Evolutionary conservation across 306 rosid genomes (phyloP).

Genomic region (Cicer bijugum): DNA sequence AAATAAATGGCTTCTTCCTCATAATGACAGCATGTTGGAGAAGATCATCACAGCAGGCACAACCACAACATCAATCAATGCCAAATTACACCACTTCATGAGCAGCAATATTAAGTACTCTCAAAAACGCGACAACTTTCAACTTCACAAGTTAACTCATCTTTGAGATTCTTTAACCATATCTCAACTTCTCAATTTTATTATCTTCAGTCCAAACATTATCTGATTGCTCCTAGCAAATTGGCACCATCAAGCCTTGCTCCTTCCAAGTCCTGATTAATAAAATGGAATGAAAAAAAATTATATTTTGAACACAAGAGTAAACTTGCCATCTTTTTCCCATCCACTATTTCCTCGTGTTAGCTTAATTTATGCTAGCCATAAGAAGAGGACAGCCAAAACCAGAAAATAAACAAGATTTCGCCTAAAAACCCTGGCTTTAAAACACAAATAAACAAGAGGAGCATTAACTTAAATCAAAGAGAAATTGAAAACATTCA

Average conservation of each 20-base stretch:
- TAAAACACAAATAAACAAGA: not conserved
- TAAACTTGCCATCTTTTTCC: not conserved
- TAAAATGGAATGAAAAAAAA: not conserved
- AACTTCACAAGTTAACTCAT: constrained; percentile 24
- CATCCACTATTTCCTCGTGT: not conserved
- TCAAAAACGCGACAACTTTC: constrained; percentile 6
- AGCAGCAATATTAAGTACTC: constrained; percentile 16
- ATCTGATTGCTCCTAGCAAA: constrained; percentile 81
- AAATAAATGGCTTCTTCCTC: constrained; percentile 34
- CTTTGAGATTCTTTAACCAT: constrained; percentile 34
- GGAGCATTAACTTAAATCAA: not conserved
- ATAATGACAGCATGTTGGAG: constrained; percentile 29
- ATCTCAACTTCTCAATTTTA: not conserved
- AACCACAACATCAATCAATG: not conserved
- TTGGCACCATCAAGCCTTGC: constrained; percentile 95
- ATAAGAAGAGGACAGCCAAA: not conserved
- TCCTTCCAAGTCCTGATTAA: constrained; percentile 77
- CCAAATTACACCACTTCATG: constrained; percentile 2
- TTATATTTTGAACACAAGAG: constrained; percentile 16
- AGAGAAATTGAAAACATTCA: not conserved
- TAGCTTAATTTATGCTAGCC: not conserved
- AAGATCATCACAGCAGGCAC: constrained; percentile 23
- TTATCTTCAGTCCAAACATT: constrained; percentile 25
- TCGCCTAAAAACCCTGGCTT: not conserved
- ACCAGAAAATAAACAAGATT: not conserved